Evolutionary conservation across 805 yeast species (phyloP), one percentile per base, ranked within the genome.

Genomic region (Teunomyces barrocoloradensis): DNA sequence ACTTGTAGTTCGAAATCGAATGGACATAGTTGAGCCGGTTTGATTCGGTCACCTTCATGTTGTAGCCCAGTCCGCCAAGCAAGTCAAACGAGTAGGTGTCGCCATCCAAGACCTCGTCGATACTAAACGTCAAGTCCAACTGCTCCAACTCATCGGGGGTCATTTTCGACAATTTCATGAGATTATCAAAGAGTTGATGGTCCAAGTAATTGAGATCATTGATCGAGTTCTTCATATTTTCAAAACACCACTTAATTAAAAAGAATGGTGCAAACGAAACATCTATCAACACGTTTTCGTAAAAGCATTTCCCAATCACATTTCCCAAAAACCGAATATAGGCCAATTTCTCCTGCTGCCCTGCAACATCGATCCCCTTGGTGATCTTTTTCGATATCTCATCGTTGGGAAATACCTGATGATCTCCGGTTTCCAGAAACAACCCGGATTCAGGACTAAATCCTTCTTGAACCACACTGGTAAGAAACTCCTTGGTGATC

Each of bases 261-360:
- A 92, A 92, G 53, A 89, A 89, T 2, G 92, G 87, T 0, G 97
- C 90, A 75, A 92, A 91, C 13, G 82, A 78, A 20, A 88, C 79
- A 63, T 91, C 96, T 6, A 92, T 80, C 52, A 92, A 71, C 3
- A 90, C 84, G 44, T 82, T 82, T 46, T 89, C 96, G 61, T 88
- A 89, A 3, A 92, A 69, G 58, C 97, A 91, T 61, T 90, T 92
- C 1, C 97, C 99, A 39, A 92, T 74, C 5, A 90, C 72, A 69
- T 77, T 83, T 0, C 99, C 99, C 54, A 91, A 64, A 56, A 91
- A 91, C 56, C 75, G 75, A 53, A 77, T 60, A 46, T 73, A 65
- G 27, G 57, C 48, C 21, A 69, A 60, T 30, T 61, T 56, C 34
- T 49, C 52, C 17, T 54, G 56, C 46, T 69, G 65, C 36, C 48